Evolutionary conservation across 2,329 filamentous ascomycete species (phyloP).

Genomic region (Aspergillus unguis): DNA sequence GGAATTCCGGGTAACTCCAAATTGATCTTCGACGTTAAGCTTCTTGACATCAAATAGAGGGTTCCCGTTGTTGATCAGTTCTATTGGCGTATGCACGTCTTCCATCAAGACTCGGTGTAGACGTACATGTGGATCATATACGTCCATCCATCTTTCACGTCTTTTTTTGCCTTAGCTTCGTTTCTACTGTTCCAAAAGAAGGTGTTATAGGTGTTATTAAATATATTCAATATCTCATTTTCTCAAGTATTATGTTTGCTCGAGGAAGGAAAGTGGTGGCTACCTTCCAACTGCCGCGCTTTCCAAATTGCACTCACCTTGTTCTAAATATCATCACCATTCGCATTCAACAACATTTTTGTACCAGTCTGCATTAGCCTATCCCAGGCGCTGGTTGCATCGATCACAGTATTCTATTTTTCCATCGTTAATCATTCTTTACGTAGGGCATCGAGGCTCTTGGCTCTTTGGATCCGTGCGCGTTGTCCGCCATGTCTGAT

Average conservation of each 20-base stretch:
- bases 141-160: neutral
- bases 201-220: conserved; percentile 27
- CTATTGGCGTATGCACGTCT: neutral
- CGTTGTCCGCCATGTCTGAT: neutral
- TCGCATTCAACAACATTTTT: neutral
- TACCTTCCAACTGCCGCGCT: neutral
- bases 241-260: neutral
- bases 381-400: neutral
- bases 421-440: neutral
- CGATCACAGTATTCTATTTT: conserved; percentile 1
- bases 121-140: conserved; percentile 1
- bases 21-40: conserved; percentile 87
- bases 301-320: neutral
- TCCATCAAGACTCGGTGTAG: neutral
- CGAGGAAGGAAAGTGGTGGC: neutral
- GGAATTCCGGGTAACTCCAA: conserved; percentile 91
- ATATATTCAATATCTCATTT: conserved; percentile 15
- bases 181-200: conserved; percentile 16
- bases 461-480: neutral
- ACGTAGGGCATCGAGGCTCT: neutral
- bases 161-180: conserved; percentile 6
- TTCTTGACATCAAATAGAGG: conserved; percentile 74
- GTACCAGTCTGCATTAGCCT: neutral
- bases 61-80: neutral
- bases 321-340: neutral